Base-by-base conservation (phyloP, 2,329 filamentous ascomycete species). In the Phialemonium atrogriseum region DNA sequence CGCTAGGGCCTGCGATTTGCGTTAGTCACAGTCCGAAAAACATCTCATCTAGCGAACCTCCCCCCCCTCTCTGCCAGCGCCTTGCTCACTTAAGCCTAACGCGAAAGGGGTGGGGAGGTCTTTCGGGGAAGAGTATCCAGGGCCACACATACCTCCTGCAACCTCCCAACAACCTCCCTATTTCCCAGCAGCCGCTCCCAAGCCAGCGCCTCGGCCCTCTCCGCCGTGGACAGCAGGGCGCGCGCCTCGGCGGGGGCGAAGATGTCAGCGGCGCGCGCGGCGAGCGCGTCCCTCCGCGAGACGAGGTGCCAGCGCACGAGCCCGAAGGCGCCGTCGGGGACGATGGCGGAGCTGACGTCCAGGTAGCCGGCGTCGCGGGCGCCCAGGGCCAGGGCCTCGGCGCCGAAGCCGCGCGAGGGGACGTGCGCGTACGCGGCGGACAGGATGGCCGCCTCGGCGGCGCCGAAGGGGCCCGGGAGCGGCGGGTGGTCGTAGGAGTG, bases 301-400 rank as follows among this genome's bases (percentile, higher is more conserved):
- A 79, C 68, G 10, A 93, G 70, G 52, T 93, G 80, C 54, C 80
- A 93, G 22, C 73, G 71, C 44, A 96, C 77, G 17, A 98, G 68
- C 46, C 84, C 80, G 59, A 94, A 94, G 14, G 79, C 73, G 7
- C 84, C 85, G 24, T 80, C 70, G 1, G 85, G 78, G 34, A 98
- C 77, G 13, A 95, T 64, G 49, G 86, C 88, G 8, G 84, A 77
- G 37, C 84, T 88, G 36, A 89, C 86, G 51, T 91, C 84, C 32
- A 86, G 77, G 54, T 89, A 94, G 26, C 88, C 87, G 12, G 80
- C 77, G 49, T 94, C 86, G 48, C 77, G 77, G 38, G 85, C 85
- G 39, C 89, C 91, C 14, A 83, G 71, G 25, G 74, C 72, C 8
- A 98, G 69, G 1, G 88, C 68, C 13, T 73, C 67, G 29, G 68